Base-by-base conservation (phyloP, 768 basidiomycete species). In the Mycena sanguinolenta region DNA sequence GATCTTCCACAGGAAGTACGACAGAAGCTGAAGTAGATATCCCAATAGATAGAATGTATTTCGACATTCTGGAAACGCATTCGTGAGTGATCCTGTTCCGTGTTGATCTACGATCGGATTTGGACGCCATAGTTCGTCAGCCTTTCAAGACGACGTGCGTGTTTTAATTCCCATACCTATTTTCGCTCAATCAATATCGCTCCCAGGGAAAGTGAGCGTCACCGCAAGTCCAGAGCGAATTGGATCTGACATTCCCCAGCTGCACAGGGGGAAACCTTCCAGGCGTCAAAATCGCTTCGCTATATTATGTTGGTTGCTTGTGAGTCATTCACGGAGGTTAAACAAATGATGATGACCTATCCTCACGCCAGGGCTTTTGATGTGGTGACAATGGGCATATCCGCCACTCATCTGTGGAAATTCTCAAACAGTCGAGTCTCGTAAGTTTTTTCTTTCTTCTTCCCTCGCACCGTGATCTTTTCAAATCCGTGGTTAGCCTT, bases 371-470 rank as follows among this genome's bases (percentile, higher is more conserved):
- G 67, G 32, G 42, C 53, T 4, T 68, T 68, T 42, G 67, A 68
- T 58, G 54, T 50, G 1, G 67, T 61, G 5, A n/a, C 67, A 21
- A 55, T 68, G 67, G 14, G 27, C 54, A 54, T 63, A 12, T 62
- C 60, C 32, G 52, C 34, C 12, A 17, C 38, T 0, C 63, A 68
- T 58, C 67, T 68, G 39, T 68, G 67, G 67, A 68, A 68, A 39
- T 68, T 68, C 34, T 68, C 67, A 8, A 68, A 55, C 34, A 62
- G 44, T 14, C 67, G 67, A 16, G 28, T 60, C 2, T 63, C 67
- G 67, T 67, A 7, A 67, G 65, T 67, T 19, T 2, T n/a, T n/a
- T n/a, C 44, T 3, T 1, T 28, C 28, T 19, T 32, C 23, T 4
- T 4, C 32, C 4, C 28, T 23, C 27, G 8, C 23, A 38, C 27